phyloP scores from a whole-genome alignment of 1,139 yeast species.

The Arxiozyma heterogenica region DNA sequence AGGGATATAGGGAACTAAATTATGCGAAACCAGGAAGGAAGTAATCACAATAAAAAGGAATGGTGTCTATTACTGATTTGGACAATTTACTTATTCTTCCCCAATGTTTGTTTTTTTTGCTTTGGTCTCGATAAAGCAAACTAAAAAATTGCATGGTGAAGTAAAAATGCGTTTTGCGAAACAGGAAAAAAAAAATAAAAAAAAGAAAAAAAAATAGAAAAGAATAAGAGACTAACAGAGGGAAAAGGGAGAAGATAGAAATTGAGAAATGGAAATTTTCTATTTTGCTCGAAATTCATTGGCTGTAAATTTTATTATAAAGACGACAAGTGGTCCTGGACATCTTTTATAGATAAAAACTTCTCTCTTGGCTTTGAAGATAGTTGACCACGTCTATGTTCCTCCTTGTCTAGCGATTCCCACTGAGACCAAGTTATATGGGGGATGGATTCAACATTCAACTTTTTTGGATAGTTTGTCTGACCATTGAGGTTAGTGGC shows the following conservation, averaged over 20 bases:
- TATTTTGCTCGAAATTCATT: neutral
- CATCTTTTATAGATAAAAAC: neutral
- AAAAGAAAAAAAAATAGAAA: no score
- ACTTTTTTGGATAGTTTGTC: constrained; percentile 4
- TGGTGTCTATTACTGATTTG: no score
- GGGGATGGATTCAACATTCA: neutral
- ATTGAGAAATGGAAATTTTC: neutral
- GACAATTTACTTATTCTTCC: no score
- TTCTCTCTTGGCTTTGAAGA: neutral
- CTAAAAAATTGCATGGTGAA: no score
- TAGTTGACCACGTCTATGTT: neutral
- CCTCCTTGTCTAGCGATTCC: neutral
- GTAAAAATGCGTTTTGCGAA: no score
- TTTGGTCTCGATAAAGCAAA: no score
- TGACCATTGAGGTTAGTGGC: neutral
- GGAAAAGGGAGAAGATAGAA: neutral
- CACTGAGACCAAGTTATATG: neutral
- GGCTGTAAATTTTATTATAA: neutral
- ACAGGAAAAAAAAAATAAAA: no score
- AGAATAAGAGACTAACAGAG: neutral
- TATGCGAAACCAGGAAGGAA: no score
- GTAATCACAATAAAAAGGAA: no score
- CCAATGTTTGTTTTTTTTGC: no score
- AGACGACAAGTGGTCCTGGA: neutral
- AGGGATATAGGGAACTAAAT: no score